phyloP scores from a whole-genome alignment of 345 rosid genomes.

The Abelmoschus esculentus region DNA sequence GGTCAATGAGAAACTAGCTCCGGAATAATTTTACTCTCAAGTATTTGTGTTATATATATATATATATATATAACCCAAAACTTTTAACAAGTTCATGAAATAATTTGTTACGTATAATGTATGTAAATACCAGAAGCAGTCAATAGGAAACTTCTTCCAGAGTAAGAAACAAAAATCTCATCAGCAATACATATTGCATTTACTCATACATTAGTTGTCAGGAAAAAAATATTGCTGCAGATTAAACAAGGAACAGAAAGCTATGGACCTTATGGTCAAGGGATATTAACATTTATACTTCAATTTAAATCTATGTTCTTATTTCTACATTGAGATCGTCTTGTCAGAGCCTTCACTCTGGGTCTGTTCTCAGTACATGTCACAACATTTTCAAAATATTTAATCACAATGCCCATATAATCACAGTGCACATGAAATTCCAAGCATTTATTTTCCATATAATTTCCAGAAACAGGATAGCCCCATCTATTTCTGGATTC shows the following conservation, averaged over 20 bases:
- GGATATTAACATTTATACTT: background rate
- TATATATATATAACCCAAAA: background rate
- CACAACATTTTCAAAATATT: background rate
- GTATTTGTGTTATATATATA: background rate
- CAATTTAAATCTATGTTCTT: background rate
- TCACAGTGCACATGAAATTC: background rate
- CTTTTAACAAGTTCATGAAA: background rate
- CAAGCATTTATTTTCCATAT: background rate
- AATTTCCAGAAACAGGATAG: background rate
- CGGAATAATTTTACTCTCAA: background rate
- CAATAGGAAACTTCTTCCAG: background rate
- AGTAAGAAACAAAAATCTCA: background rate
- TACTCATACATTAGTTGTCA: background rate
- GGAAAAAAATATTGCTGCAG: background rate
- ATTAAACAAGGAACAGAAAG: background rate
- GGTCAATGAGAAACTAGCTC: background rate
- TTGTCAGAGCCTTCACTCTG: background rate
- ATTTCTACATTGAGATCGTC: background rate
- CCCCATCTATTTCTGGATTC: background rate
- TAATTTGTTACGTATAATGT: too few relatives aligned
- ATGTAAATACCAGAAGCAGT: background rate
- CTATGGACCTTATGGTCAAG: background rate
- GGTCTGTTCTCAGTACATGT: background rate
- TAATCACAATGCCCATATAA: background rate
- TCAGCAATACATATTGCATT: background rate